These are phyloP conservation scores for Stemphylium beticola DNA, from an alignment of 2,329 filamentous ascomycete genomes.

Conservation along the genomic window DNA sequence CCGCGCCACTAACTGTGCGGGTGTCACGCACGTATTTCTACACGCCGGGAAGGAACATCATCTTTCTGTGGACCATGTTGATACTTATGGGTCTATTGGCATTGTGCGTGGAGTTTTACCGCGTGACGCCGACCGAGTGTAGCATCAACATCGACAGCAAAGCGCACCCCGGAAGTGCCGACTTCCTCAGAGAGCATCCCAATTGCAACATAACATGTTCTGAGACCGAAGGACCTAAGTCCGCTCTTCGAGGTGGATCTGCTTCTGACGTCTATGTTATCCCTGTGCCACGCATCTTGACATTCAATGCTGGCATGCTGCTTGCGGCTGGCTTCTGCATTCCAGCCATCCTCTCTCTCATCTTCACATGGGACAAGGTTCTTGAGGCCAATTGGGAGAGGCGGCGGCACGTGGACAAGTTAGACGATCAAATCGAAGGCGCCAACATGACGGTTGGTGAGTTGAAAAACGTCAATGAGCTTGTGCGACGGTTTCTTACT, in stretches of 20 bases:
- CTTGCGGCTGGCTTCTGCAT: conserved; percentile 70
- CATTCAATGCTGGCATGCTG: conserved; percentile 65
- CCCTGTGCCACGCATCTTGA: conserved; percentile 61
- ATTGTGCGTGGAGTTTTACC: conserved; percentile 69
- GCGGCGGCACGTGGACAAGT: conserved; percentile 45
- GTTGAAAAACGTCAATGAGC: conserved; percentile 54
- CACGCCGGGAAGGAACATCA: conserved; percentile 67
- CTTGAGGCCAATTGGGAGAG: conserved; percentile 66
- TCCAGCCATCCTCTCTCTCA: conserved; percentile 66
- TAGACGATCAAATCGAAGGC: conserved; percentile 56
- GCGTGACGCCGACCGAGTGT: conserved; percentile 57
- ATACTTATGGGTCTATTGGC: conserved; percentile 66
- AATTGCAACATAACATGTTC: conserved; percentile 59
- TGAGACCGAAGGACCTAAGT: conserved; percentile 56
- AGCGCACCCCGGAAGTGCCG: conserved; percentile 44
- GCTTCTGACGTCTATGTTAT: conserved; percentile 69
- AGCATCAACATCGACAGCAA: conserved; percentile 47
- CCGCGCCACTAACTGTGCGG: conserved; percentile 67
- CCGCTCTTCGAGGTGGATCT: conserved; percentile 61
- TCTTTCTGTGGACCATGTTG: conserved; percentile 70
- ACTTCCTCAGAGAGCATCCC: conserved; percentile 55
- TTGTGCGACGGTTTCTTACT: conserved; percentile 46
- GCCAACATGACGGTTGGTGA: conserved; percentile 61
- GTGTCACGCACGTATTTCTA: conserved; percentile 69
- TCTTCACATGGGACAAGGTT: conserved; percentile 70